Base-by-base conservation (phyloP, 108 stramenopile genomes). In the Mayamaea pseudoterrestris region DNA sequence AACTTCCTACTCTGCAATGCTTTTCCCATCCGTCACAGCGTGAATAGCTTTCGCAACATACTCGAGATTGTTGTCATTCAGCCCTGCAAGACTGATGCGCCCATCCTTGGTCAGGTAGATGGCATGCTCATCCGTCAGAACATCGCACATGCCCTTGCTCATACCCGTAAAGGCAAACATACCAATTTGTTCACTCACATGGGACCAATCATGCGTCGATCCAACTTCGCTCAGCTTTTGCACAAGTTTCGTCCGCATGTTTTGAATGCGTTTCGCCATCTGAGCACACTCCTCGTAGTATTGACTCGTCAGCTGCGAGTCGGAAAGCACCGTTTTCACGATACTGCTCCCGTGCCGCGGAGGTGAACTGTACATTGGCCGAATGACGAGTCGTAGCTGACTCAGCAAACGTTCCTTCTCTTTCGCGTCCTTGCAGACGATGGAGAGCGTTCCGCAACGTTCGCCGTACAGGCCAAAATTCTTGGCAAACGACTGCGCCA, bases 401-500 rank as follows among this genome's bases (percentile, higher is more conserved):
- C 86, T 90, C 73, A 73, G 57, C 20, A 98, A 68, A n/a, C 79
- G 63, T 18, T 68, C 77, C 41, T 66, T 74, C 57, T 97, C 88
- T 11, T 93, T 90, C 20, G 55, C 56, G 57, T 76, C 61, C 14
- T 55, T 55, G 55, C 86, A 85, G 5, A 97, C 88, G 5, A 95
- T 76, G 31, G 79, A 83, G 17, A 99, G 65, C 9, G 93, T 83
- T 5, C 98, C 98, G 40, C 90, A 83, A 17, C 98, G 73, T 57
- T 98, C 86, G 35, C 98, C 98, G 57, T 99, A 99, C 37, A 99
- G 69, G 3, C 98, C 98, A 63, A 99, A 99, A 73, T 99, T 99
- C 73, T 99, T 99, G 32, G 95, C 91, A 66, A 93, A 99, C 23
- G 89, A 91, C 66, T 99, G 98, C 2, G 82, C 87, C 57, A 99